Evolutionary conservation across 305 asterid genomes (phyloP), one percentile per base, ranked within the genome.

Genomic region (Fraxinus latifolia): DNA sequence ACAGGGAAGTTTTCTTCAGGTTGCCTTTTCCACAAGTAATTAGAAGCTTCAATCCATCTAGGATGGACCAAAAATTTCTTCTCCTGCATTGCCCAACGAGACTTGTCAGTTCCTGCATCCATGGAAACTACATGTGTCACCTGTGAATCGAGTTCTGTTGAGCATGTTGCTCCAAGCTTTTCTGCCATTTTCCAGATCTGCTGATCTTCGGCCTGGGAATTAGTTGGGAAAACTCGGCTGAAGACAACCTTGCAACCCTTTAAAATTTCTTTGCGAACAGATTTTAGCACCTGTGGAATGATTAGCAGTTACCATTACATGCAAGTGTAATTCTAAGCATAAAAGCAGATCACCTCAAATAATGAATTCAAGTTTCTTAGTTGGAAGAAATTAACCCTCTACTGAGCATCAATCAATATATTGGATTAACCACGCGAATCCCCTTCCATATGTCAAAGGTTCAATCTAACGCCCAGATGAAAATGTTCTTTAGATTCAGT

Each of bases 11-110:
- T 86, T 32, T 91, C 93, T 89, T 95, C 98, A 0, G 96, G 89
- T 81, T 90, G 95, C 89, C 77, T 93, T 81, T 77, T 78, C 97
- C 97, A 95, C 78, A 89, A 70, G 86, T 87, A 92, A 70, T 86
- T 88, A 68, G 95, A 90, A 76, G 97, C 94, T 82, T 93, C 97
- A 44, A 93, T 83, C 97, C 97, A 93, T 55, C 84, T 80, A 0
- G 97, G 96, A 81, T 85, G 88, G 33, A 91, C 95, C 80, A 91
- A 82, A 85, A 84, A 89, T 42, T 88, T 93, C 58, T 88, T 82
- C 80, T 91, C 85, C 33, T n/a, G 82, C 71, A 83, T 27, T 0
- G 94, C 96, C 92, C 90, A 86, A 8, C 84, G 92, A 2, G 97
- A 90, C 84, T 91, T 91, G 19, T 91, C 90, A 3, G 93, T 93